phyloP scores from a whole-genome alignment of 176 grass and related monocot species.

The Carex cristatella region DNA sequence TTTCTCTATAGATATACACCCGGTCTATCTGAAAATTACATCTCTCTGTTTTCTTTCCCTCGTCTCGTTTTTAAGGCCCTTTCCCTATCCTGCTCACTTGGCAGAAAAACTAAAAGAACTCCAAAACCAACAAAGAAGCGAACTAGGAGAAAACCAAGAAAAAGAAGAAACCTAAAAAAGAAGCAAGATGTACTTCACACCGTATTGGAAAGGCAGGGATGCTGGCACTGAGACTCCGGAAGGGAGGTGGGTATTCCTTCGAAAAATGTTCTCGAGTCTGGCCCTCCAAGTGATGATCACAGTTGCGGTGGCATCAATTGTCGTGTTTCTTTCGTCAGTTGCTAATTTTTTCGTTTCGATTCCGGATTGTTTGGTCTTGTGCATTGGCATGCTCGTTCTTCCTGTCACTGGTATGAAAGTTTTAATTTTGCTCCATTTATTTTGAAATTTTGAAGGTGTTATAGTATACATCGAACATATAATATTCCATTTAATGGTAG shows the following conservation, averaged over 20 bases:
- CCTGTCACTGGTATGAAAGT: conserved; percentile 55
- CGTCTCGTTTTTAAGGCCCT: conserved; percentile 18
- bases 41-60: not conserved
- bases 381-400: conserved; percentile 78
- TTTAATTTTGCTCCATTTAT: not conserved
- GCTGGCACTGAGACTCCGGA: conserved; percentile 46
- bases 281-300: conserved; percentile 85
- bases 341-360: conserved; percentile 30
- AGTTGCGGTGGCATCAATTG: conserved; percentile 50
- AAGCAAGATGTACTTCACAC: conserved; percentile 57
- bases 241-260: conserved; percentile 71
- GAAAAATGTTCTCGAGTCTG: conserved; percentile 76
- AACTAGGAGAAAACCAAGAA: not conserved
- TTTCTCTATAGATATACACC: not conserved
- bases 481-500: not conserved
- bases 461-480: not conserved
- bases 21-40: not conserved
- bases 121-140: conserved; percentile 9
- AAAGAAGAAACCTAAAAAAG: not conserved
- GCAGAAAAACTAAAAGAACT: not conserved
- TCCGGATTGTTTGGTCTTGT: conserved; percentile 50
- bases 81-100: not conserved
- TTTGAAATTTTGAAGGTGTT: not conserved
- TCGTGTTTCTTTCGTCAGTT: no score
- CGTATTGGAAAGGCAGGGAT: conserved; percentile 42